Evolutionary conservation across 495 filamentous ascomycete genomes (phyloP).

Genomic region (Penicillium atrosanguineum): DNA sequence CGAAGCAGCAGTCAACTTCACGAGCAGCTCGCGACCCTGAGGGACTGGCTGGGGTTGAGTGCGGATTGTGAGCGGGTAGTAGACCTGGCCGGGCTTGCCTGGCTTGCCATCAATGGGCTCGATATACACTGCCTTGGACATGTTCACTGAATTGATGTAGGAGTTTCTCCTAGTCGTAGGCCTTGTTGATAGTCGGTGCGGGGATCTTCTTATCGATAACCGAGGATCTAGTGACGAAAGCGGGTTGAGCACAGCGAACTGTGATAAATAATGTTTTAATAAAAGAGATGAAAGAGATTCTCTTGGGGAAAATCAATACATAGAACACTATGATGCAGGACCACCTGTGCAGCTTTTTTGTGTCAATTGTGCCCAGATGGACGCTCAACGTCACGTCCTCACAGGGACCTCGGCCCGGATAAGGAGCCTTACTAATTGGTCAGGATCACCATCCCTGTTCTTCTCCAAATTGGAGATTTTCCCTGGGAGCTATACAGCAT

Average conservation of each 20-base stretch:
- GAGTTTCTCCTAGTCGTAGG: not conserved
- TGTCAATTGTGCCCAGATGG: not conserved
- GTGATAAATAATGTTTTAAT: not conserved
- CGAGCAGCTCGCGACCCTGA: slow-evolving; percentile 59
- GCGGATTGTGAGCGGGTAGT: slow-evolving; percentile 63
- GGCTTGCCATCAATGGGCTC: slow-evolving; percentile 54
- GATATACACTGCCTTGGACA: slow-evolving; percentile 54
- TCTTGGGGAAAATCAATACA: not conserved
- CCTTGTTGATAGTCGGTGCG: slow-evolving; percentile 8
- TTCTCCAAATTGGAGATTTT: not conserved
- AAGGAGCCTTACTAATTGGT: not conserved
- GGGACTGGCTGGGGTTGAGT: slow-evolving; percentile 58
- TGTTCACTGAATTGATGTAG: slow-evolving; percentile 22
- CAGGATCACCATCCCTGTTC: not conserved
- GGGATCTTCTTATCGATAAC: slow-evolving; percentile 21
- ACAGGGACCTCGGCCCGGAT: not conserved
- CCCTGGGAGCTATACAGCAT: not conserved
- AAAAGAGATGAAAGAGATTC: not conserved
- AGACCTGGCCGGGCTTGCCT: slow-evolving; percentile 85
- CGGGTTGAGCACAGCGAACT: not conserved
- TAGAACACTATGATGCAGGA: not conserved
- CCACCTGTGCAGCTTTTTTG: not conserved
- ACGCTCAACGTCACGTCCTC: not conserved
- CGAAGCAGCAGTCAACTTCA: slow-evolving; percentile 70
- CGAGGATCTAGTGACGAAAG: slow-evolving; percentile 7